Conservation (phyloP, 768 basidiomycete genomes). For the Boletus vermiculosoides region DNA sequence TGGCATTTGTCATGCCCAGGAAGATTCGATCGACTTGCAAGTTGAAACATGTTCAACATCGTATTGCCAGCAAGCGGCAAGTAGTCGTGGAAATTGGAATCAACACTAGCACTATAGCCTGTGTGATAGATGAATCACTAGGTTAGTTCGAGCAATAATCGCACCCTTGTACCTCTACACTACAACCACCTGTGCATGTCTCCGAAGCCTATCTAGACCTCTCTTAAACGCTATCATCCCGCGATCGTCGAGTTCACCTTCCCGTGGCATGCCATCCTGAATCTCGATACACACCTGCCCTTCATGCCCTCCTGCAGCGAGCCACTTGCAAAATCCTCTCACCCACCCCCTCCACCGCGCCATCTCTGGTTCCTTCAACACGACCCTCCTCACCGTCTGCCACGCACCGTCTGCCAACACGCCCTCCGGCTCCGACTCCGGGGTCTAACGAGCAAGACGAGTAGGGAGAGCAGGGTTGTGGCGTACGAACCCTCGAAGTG, state of each 20-base stretch:
- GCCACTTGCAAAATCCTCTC: conserved; percentile 18
- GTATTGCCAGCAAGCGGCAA: too few relatives aligned
- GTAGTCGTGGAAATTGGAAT: too few relatives aligned
- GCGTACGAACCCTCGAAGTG: conserved; percentile 11
- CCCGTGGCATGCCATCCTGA: background rate
- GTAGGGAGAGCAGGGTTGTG: too few relatives aligned
- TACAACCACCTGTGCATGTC: conserved; percentile 7
- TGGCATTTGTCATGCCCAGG: too few relatives aligned
- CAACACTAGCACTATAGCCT: too few relatives aligned
- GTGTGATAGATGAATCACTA: too few relatives aligned
- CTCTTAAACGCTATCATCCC: conserved; percentile 1
- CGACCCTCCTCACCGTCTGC: conserved; percentile 2
- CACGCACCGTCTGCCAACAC: conserved; percentile 10
- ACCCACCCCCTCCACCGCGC: conserved; percentile 14
- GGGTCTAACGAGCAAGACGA: background rate
- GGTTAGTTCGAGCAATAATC: too few relatives aligned
- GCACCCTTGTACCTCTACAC: background rate
- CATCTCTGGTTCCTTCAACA: conserved; percentile 12
- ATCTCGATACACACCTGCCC: conserved; percentile 11
- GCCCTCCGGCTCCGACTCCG: background rate
- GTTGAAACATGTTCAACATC: too few relatives aligned
- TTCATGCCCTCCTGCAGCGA: conserved; percentile 16
- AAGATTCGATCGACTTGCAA: too few relatives aligned
- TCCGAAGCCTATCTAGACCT: conserved; percentile 12
- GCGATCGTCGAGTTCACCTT: background rate